phyloP scores from a whole-genome alignment of 192 early-diverging fungal genomes.

The Coemansia sp. region DNA sequence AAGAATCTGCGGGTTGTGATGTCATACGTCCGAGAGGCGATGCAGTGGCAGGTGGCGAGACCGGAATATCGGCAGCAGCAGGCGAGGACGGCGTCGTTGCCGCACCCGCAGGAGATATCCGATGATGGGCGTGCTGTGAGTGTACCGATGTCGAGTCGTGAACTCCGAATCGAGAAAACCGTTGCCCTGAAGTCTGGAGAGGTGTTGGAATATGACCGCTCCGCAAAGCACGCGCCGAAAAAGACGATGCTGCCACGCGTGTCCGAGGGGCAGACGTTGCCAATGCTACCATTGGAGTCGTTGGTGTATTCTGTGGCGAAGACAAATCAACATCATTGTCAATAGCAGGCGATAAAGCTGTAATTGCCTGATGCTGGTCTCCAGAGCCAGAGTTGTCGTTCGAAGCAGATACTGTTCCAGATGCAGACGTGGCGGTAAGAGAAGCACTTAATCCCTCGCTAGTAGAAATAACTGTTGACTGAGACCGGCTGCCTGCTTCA shows the following conservation, averaged over 20 bases:
- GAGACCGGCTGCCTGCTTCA: constrained; percentile 3
- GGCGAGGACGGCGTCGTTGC: constrained; percentile 10
- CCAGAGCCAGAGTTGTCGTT: no score
- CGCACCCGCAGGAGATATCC: constrained; percentile 1
- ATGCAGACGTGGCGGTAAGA: neutral
- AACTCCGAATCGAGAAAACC: neutral
- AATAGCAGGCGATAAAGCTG: no score
- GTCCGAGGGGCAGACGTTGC: neutral
- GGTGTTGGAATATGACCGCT: constrained; percentile 32
- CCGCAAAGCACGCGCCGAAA: constrained; percentile 24
- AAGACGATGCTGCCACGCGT: constrained; percentile 16
- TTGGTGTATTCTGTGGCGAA: neutral
- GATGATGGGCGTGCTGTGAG: no score
- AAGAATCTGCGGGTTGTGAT: constrained; percentile 19
- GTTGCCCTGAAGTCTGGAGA: constrained; percentile 15
- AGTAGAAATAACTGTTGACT: constrained; percentile 7
- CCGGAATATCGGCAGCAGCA: neutral
- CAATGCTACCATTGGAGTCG: neutral
- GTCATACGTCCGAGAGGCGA: neutral
- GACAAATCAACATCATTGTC: neutral
- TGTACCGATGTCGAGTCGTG: no score
- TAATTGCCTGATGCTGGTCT: no score
- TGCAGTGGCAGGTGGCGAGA: neutral
- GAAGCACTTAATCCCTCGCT: no score
- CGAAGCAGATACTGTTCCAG: neutral